phyloP scores from a whole-genome alignment of 441 rosid genomes.

The Viola pubescens region DNA sequence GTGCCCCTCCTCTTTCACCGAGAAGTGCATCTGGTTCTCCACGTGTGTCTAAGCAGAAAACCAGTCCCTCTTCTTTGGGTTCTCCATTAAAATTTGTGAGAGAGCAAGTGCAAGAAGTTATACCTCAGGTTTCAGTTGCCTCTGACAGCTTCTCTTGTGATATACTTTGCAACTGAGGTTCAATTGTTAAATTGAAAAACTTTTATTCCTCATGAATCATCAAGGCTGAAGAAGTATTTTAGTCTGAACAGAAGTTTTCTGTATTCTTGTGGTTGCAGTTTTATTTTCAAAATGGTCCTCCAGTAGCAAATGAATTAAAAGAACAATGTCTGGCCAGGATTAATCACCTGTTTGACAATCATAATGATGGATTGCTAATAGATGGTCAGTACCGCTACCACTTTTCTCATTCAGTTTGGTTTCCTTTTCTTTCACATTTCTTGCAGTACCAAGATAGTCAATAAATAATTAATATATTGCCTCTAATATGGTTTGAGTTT shows the following conservation, averaged over 20 bases:
- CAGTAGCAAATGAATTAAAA: conserved; percentile 71
- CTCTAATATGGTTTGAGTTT: conserved; percentile 11
- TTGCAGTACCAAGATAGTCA: conserved; percentile 1
- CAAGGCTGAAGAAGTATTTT: conserved; percentile 5
- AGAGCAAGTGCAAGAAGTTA: conserved; percentile 66
- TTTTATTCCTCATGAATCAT: conserved; percentile 3
- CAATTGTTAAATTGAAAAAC: conserved; percentile 6
- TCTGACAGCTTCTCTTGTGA: conserved; percentile 17
- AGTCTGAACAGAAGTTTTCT: conserved; percentile 2
- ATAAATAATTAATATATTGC: neutral
- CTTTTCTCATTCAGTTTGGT: neutral
- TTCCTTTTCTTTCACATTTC: neutral
- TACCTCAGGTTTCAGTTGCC: conserved; percentile 69
- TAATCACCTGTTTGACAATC: conserved; percentile 62
- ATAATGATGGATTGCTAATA: conserved; percentile 60
- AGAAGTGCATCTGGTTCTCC: conserved; percentile 87
- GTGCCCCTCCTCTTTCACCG: conserved; percentile 94
- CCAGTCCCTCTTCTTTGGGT: conserved; percentile 64
- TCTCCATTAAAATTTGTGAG: conserved; percentile 62
- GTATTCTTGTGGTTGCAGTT: conserved; percentile 44
- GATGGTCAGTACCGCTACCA: conserved; percentile 43
- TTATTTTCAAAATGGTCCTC: conserved; percentile 88
- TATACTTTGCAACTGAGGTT: conserved; percentile 15
- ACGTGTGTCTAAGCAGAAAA: conserved; percentile 60
- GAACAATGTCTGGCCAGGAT: conserved; percentile 64